Percentiles rank a stretch among this genome's conserved stretches.
Evolutionary conservation across 192 early-diverging fungal genomes (phyloP).

Genomic region (Coemansia sp.): DNA sequence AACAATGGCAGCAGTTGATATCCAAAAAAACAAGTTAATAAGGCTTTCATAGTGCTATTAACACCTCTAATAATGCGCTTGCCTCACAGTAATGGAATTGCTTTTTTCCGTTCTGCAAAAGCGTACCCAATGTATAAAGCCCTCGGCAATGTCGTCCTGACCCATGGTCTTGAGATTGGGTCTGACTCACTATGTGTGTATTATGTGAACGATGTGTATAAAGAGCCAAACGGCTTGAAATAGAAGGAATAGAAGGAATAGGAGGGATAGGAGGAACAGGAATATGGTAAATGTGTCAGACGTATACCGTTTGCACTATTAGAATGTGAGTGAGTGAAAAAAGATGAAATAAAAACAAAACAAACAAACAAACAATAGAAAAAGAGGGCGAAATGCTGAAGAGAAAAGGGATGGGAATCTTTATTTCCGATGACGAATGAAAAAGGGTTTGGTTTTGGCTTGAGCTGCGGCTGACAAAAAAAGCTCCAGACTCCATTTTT

Average conservation of each 20-base stretch:
- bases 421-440: not conserved
- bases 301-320: too few relatives aligned
- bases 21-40: not conserved
- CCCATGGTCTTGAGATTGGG: slow-evolving; percentile 20
- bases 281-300: not conserved
- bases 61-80: not conserved
- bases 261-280: too few relatives aligned
- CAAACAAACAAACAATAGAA: not conserved
- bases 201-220: not conserved
- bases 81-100: not conserved
- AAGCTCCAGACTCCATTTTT: not conserved
- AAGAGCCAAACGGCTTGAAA: not conserved
- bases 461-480: not conserved
- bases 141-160: slow-evolving; percentile 46
- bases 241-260: not conserved
- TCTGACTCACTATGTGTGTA: not conserved
- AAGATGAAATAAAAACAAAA: not conserved
- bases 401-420: too few relatives aligned
- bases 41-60: too few relatives aligned
- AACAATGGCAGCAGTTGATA: not conserved
- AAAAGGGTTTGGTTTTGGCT: not conserved
- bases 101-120: not conserved
- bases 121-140: slow-evolving; percentile 56
- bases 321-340: too few relatives aligned
- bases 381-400: not conserved